Conservation (phyloP, 768 basidiomycete genomes). For the Kwoniella shandongensis region DNA sequence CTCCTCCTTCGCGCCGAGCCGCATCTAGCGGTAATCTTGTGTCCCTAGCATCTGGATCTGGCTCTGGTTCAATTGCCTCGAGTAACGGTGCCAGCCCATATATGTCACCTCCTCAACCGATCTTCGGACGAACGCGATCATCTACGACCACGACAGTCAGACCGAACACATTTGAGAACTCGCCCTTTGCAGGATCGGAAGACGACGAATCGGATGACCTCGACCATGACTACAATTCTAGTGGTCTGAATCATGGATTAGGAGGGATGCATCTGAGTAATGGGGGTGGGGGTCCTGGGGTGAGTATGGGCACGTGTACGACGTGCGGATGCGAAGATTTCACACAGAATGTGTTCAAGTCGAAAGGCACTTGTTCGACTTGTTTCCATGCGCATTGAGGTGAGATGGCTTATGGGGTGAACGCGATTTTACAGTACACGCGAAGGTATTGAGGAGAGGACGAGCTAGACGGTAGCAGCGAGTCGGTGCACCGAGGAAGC, state of each 20-base stretch:
- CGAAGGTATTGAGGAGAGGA: no score
- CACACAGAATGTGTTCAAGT: slow-evolving; percentile 68
- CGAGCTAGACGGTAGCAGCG: no score
- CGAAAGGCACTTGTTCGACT: slow-evolving; percentile 65
- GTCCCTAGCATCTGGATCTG: slow-evolving; percentile 45
- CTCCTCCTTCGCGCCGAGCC: slow-evolving; percentile 60
- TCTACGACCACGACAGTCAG: slow-evolving; percentile 5
- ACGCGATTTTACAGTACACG: no score
- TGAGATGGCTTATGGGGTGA: no score
- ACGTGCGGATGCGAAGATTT: slow-evolving; percentile 59
- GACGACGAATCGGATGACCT: slow-evolving; percentile 34
- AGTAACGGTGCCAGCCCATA: slow-evolving; percentile 16
- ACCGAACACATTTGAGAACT: slow-evolving; percentile 19
- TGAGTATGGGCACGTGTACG: slow-evolving; percentile 25
- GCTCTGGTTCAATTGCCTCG: background rate
- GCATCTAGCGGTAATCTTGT: slow-evolving; percentile 61
- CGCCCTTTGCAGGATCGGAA: slow-evolving; percentile 41
- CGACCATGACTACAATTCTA: slow-evolving; percentile 32
- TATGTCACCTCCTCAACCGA: slow-evolving; percentile 30
- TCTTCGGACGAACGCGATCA: slow-evolving; percentile 24
- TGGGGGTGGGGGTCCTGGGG: slow-evolving; percentile 58
- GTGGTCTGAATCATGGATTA: slow-evolving; percentile 51
- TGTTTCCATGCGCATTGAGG: slow-evolving; percentile 60
- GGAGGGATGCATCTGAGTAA: slow-evolving; percentile 41
- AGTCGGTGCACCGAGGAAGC: no score